Percentiles rank a stretch among this genome's conserved stretches.
Conservation (phyloP, 2,329 filamentous ascomycete species). For the Dactylonectria macrodidyma region DNA sequence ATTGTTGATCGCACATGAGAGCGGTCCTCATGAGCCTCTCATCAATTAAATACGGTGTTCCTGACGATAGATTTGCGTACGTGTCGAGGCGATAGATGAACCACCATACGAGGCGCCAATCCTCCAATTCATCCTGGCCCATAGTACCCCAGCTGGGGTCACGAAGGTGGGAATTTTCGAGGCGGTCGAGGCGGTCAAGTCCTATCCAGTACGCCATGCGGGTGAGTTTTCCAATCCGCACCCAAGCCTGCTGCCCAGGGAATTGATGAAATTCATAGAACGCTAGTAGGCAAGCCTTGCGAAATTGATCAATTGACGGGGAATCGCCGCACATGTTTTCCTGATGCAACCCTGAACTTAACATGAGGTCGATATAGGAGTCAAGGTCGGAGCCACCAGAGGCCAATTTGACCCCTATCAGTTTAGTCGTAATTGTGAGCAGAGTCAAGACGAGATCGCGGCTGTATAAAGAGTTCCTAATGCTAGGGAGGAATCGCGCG, state of each 20-base stretch:
- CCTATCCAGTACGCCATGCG: conserved; percentile 1
- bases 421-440: neutral
- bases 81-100: conserved; percentile 6
- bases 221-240: neutral
- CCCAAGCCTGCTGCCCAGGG: neutral
- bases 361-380: neutral
- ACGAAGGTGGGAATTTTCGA: neutral
- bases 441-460: neutral
- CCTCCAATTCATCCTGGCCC: neutral
- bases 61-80: neutral
- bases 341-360: neutral
- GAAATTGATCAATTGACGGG: neutral
- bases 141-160: neutral
- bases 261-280: conserved; percentile 9
- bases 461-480: neutral
- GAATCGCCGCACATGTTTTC: neutral
- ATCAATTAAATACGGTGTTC: neutral
- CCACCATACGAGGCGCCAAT: conserved; percentile 3
- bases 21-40: neutral
- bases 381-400: neutral
- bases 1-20: neutral
- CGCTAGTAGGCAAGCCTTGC: conserved; percentile 2
- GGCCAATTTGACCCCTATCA: neutral
- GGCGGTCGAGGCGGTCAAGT: neutral
- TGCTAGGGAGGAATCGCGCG: neutral